Evolutionary conservation across 2,329 filamentous ascomycete species (phyloP), one percentile per base, ranked within the genome.

Genomic region (Paracamarosporium sp.): DNA sequence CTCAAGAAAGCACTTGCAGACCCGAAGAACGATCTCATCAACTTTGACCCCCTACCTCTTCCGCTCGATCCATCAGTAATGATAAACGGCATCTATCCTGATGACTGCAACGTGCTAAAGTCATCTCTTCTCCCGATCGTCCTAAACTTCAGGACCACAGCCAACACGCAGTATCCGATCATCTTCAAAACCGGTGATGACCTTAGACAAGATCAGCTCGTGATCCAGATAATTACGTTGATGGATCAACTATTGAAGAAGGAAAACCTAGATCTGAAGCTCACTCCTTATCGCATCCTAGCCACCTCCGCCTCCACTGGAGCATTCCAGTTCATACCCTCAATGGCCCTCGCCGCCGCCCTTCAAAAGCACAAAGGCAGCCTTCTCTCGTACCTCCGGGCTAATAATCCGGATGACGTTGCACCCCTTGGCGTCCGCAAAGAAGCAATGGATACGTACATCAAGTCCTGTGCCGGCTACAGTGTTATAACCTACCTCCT

Each of bases 101-200:
- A 96, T 22, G 90, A 97, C 61, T 90, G 91, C 24, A 89, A 89
- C 50, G 93, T 99, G 22, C 97, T 99, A 82, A 99, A 98, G 74
- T 99, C 95, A 1, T 95, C 93, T 0, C 80, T 99, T 8, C 93
- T 92, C 41, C 95, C 95, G 0, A 90, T 99, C 59, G 92, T 95
- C 67, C 88, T 97, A 58, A 91, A 91, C 9, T 97, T 98, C 80
- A 93, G 90, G 71, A 96, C 93, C 0, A 84, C 86, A 0, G 86
- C 86, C 2, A 91, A 91, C 7, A 85, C 84, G 36, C 90, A 89
- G 58, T 99, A 98, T 72, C 90, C 94, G 9, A 90, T 99, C 62
- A 90, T 98, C 52, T 99, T 99, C 86, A 99, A 99, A 77, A 93
- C 93, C 1, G 95, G 95, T 33, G 95, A 99, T 73, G 95, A 99